Conservation (phyloP, 352 stramenopile species). For the Phytopythium kandeliae region DNA sequence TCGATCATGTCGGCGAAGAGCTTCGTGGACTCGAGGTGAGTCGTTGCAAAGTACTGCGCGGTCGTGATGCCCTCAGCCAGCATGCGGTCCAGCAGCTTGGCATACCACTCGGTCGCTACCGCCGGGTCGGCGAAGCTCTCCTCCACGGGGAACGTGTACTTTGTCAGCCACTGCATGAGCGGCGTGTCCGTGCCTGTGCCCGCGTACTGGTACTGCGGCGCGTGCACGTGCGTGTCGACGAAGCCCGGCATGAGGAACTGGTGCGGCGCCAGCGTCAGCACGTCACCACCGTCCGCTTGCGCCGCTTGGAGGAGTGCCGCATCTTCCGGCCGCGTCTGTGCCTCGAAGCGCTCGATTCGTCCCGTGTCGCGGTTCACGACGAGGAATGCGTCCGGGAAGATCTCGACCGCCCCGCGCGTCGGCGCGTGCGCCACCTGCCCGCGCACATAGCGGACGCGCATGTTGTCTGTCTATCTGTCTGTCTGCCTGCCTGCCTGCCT, state of each 20-base stretch:
- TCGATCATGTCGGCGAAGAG: constrained; percentile 67
- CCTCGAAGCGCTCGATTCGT: constrained; percentile 37
- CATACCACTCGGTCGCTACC: constrained; percentile 62
- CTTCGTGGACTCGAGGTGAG: constrained; percentile 79
- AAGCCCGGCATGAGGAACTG: constrained; percentile 88
- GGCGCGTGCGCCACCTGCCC: constrained; percentile 42
- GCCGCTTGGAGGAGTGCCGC: constrained; percentile 9
- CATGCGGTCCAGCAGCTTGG: constrained; percentile 59
- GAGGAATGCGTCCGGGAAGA: constrained; percentile 46
- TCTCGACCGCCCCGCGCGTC: constrained; percentile 22
- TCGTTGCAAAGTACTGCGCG: constrained; percentile 87
- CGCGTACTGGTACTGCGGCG: constrained; percentile 87
- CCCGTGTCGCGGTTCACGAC: constrained; percentile 19
- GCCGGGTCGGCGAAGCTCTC: constrained; percentile 45
- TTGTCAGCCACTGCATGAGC: constrained; percentile 90
- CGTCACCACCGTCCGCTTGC: neutral
- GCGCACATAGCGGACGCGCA: constrained; percentile 27
- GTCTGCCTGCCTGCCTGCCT: too few relatives aligned
- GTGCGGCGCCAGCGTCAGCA: constrained; percentile 15
- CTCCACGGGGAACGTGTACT: constrained; percentile 90
- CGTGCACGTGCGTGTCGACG: constrained; percentile 89
- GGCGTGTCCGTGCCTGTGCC: constrained; percentile 86
- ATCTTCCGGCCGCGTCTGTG: constrained; percentile 19
- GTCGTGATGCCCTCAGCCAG: constrained; percentile 85
- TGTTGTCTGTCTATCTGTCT: too few relatives aligned